These are phyloP conservation scores for Gossypium davidsonii DNA, from an alignment of 441 rosid species.

Conservation along the genomic window DNA sequence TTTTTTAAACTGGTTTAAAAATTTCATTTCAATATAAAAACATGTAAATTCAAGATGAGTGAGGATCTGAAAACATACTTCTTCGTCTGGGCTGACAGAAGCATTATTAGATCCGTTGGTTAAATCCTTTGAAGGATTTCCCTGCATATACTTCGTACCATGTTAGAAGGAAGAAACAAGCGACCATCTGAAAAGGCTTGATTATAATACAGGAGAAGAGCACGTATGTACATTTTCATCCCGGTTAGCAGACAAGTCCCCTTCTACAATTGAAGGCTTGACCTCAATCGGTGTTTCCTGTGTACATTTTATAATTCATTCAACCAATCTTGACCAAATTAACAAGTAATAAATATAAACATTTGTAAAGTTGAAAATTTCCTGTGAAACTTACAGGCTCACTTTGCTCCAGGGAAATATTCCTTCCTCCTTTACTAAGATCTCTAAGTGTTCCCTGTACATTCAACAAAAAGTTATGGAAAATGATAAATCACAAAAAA, in stretches of 20 bases:
- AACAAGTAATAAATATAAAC: background rate
- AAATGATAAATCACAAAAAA: slow-evolving; percentile 1
- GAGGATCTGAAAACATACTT: slow-evolving; percentile 30
- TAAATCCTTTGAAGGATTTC: slow-evolving; percentile 31
- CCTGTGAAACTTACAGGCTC: slow-evolving; percentile 42
- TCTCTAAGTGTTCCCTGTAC: slow-evolving; percentile 65
- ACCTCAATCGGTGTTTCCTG: slow-evolving; percentile 54
- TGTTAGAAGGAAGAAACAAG: slow-evolving; percentile 15
- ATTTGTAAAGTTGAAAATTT: slow-evolving; percentile 1
- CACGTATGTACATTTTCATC: slow-evolving; percentile 36
- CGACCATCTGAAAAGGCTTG: background rate
- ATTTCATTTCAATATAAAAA: background rate
- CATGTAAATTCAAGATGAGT: background rate
- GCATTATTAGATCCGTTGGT: slow-evolving; percentile 29
- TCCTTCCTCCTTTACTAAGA: slow-evolving; percentile 66
- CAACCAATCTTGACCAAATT: slow-evolving; percentile 10
- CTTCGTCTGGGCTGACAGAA: slow-evolving; percentile 38
- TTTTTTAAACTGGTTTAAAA: background rate
- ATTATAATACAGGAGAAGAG: slow-evolving; percentile 14
- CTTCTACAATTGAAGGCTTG: slow-evolving; percentile 47
- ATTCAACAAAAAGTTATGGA: slow-evolving; percentile 15
- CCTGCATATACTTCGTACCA: slow-evolving; percentile 36
- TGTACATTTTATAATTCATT: slow-evolving; percentile 13
- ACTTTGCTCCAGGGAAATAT: slow-evolving; percentile 34
- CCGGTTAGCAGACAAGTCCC: slow-evolving; percentile 34